Evolutionary conservation across 2,329 filamentous ascomycete genomes (phyloP), one percentile per base, ranked within the genome.

Genomic region (Pseudopithomyces maydicus): DNA sequence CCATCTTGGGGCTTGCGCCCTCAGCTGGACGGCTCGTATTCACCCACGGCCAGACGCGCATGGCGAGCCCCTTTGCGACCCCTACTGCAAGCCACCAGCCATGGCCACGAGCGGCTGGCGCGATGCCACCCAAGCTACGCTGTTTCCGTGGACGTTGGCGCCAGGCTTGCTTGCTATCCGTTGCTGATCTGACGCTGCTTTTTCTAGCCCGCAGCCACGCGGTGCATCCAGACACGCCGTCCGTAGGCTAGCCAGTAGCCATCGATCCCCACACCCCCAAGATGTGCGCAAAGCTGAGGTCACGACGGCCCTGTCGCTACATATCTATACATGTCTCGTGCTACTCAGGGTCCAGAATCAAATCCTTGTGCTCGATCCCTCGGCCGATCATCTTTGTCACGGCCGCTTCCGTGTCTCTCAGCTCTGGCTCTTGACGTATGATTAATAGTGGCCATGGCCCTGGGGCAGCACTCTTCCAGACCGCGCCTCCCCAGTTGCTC

Each of bases 241-340:
- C 15, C 51, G 42, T 58, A 59, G 59, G 59, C 62, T 59, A 55
- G 57, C 45, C 54, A 50, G 56, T 46, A 54, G 46, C 45, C 51
- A 49, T 56, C 57, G 42, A 39, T 19, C 19, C 52, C 33, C 36
- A 44, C 55, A 43, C 53, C 45, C 56, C 58, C 56, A 57, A 56
- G 61, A 62, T 49, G 56, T 59, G 57, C 69, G 65, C 52, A 54
- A 53, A 64, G 60, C 66, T 69, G 66, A 67, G 63, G 51, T 61
- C 57, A 56, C 57, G 55, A 57, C 60, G 54, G 66, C 58, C 33
- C 48, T 52, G 36, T 49, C 41, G 52, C 48, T 58, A 61, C 58
- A 64, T 51, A 64, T 70, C 67, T 59, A 64, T 57, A 57, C 36
- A 55, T 56, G 45, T 58, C 33, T 58, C 54, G 63, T 72, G 59